A percentile compares a stretch with the other conserved stretches of the same genome.
These are phyloP conservation scores for Cornus suecica DNA, from an alignment of 148 eudicot species.

Conservation along the genomic window DNA sequence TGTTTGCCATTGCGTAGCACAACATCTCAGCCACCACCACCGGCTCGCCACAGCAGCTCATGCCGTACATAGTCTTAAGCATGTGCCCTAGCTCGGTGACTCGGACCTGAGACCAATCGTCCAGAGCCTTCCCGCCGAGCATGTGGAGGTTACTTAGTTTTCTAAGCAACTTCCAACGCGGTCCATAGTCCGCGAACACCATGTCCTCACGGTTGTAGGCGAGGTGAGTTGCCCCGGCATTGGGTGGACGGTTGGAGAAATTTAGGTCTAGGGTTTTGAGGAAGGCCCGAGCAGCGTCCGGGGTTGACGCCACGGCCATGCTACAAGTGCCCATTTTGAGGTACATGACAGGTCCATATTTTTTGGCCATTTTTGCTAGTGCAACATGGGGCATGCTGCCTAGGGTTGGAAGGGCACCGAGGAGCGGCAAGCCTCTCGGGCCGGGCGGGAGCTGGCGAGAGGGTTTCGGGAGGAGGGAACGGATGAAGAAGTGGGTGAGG, in stretches of 20 bases:
- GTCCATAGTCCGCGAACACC: slow-evolving; percentile 20
- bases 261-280: slow-evolving; percentile 18
- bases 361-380: slow-evolving; percentile 20
- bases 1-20: not conserved
- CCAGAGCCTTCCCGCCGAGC: slow-evolving; percentile 20
- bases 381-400: slow-evolving; percentile 20
- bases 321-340: slow-evolving; percentile 18
- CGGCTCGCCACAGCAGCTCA: not conserved
- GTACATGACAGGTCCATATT: slow-evolving; percentile 26
- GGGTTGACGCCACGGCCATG: slow-evolving; percentile 19
- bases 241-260: slow-evolving; percentile 17
- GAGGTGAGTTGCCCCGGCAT: slow-evolving; percentile 9
- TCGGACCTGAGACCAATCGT: slow-evolving; percentile 15
- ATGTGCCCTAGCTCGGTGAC: not conserved
- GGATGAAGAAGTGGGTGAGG: slow-evolving; percentile 7
- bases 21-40: not conserved
- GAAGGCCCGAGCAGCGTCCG: slow-evolving; percentile 20
- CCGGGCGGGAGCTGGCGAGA: slow-evolving; percentile 25
- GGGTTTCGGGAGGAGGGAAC: not conserved
- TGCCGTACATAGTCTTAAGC: not conserved
- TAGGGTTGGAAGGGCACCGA: slow-evolving; percentile 21
- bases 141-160: slow-evolving; percentile 14
- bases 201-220: slow-evolving; percentile 23
- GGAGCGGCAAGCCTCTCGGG: slow-evolving; percentile 22
- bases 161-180: slow-evolving; percentile 20